Percentiles rank a stretch among this genome's conserved stretches.
phyloP scores from a whole-genome alignment of 2,329 filamentous ascomycete genomes.

The Hypoxylon sp. region DNA sequence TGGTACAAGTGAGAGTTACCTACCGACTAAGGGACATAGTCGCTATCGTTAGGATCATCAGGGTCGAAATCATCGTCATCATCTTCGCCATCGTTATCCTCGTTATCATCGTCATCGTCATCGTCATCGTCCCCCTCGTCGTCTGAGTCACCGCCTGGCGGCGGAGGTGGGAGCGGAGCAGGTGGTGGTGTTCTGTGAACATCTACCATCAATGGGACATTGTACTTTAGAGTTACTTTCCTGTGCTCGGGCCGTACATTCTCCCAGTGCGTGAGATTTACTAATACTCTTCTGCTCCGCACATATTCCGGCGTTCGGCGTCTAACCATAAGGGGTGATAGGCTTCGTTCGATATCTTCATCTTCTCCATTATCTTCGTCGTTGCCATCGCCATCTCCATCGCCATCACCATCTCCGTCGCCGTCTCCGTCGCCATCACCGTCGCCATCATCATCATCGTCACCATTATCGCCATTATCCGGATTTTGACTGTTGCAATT shows the following conservation, averaged over 20 bases:
- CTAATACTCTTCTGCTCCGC: background rate
- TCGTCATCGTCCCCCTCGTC: background rate
- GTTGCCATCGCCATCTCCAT: background rate
- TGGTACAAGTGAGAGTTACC: no score
- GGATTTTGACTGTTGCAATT: background rate
- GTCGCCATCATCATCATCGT: background rate
- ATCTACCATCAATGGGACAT: background rate
- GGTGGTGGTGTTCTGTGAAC: constrained; percentile 1
- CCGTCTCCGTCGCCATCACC: background rate
- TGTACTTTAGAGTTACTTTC: constrained; percentile 3
- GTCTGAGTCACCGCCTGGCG: constrained; percentile 5
- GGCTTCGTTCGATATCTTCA: background rate
- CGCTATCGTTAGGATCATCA: background rate
- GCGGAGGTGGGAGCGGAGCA: constrained; percentile 2
- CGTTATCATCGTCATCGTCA: background rate
- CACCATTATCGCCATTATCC: background rate
- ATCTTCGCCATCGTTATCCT: background rate
- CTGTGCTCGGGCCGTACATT: background rate
- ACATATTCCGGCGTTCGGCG: background rate
- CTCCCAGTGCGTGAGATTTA: background rate
- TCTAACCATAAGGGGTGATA: background rate
- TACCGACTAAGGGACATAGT: no score
- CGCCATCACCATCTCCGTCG: background rate
- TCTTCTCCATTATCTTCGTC: background rate
- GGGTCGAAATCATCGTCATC: background rate